phyloP scores from a whole-genome alignment of 805 yeast species.

The Teunomyces tritomae region DNA sequence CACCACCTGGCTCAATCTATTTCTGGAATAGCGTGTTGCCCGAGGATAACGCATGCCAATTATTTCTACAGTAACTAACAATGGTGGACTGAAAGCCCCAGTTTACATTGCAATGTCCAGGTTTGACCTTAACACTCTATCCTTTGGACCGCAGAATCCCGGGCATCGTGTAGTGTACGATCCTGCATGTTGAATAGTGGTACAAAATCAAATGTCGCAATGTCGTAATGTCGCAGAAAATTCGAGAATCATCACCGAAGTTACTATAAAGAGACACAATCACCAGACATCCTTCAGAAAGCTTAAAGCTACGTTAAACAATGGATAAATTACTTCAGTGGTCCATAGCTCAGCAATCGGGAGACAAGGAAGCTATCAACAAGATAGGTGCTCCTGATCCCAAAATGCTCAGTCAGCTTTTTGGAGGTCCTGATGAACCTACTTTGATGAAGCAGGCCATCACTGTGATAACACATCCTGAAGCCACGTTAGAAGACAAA shows the following conservation, averaged over 20 bases:
- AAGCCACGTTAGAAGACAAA: conserved; percentile 60
- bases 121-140: not conserved
- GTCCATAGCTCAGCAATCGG: conserved; percentile 79
- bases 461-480: conserved; percentile 53
- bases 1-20: not conserved
- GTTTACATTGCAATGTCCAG: too few species aligned
- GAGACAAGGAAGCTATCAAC: conserved; percentile 64
- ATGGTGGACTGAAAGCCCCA: not conserved
- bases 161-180: not conserved
- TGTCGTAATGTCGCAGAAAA: conserved; percentile 4
- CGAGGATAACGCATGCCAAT: not conserved
- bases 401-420: conserved; percentile 71
- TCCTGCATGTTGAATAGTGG: not conserved
- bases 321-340: conserved; percentile 93
- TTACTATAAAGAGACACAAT: not conserved
- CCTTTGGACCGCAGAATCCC: not conserved
- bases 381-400: conserved; percentile 75
- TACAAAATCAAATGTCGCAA: not conserved
- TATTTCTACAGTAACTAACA: not conserved
- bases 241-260: not conserved
- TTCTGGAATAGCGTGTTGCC: not conserved
- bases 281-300: not conserved
- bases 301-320: not conserved
- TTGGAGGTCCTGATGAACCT: conserved; percentile 83
- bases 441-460: conserved; percentile 80